A percentile compares a stretch with the other conserved stretches of the same genome.
These are phyloP conservation scores for Aspergillus terreus DNA, from an alignment of 2,329 filamentous ascomycete species.

Conservation along the genomic window DNA sequence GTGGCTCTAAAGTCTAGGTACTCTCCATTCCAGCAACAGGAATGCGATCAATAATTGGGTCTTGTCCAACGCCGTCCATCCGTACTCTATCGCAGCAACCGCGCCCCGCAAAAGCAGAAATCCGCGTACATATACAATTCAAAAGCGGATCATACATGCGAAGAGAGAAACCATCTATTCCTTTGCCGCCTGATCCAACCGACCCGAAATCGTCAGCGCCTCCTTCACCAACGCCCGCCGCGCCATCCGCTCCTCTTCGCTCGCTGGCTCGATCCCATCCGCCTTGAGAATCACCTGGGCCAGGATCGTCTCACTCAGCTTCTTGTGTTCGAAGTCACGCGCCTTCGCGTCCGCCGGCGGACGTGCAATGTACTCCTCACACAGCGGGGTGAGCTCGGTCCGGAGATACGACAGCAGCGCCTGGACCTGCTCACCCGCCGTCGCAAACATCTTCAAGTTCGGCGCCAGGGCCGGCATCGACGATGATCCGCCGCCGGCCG, in stretches of 20 bases:
- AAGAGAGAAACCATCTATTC: background rate
- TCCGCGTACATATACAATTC: no score
- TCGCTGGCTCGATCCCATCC: conserved; percentile 71
- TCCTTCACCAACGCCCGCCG: conserved; percentile 41
- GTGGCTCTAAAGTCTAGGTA: no score
- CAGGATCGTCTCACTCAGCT: conserved; percentile 42
- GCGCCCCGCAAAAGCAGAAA: no score
- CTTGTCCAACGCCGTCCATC: no score
- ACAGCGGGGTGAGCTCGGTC: conserved; percentile 35
- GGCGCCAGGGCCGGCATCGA: conserved; percentile 28
- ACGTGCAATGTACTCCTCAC: conserved; percentile 34
- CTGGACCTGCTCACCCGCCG: conserved; percentile 36
- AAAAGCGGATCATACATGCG: background rate
- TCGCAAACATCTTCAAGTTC: conserved; percentile 30
- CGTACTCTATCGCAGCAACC: no score
- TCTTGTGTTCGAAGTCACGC: conserved; percentile 42
- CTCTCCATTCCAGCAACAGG: no score
- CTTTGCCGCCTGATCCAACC: conserved; percentile 31
- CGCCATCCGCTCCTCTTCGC: conserved; percentile 56
- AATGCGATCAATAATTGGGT: no score
- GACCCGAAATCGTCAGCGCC: conserved; percentile 36
- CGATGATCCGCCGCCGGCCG: conserved; percentile 5
- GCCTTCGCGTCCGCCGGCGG: conserved; percentile 39
- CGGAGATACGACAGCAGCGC: conserved; percentile 36
- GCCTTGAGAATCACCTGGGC: conserved; percentile 50